These are phyloP conservation scores for Boechera retrofracta DNA, from an alignment of 345 rosid species.

Conservation along the genomic window DNA sequence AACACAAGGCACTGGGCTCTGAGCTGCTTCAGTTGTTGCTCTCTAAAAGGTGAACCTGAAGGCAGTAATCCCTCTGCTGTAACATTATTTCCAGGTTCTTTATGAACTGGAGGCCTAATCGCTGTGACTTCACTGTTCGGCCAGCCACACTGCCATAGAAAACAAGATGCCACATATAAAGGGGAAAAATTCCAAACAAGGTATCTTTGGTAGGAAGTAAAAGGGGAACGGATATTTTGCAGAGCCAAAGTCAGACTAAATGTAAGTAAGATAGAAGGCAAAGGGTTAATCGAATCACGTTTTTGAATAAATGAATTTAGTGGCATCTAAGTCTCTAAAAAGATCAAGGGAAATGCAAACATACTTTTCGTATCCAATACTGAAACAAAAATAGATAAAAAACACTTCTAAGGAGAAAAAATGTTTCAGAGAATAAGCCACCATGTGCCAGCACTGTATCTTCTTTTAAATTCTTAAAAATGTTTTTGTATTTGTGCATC, in stretches of 20 bases:
- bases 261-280: not conserved
- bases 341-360: conserved; percentile 1
- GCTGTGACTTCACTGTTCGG: conserved; percentile 55
- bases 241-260: not conserved
- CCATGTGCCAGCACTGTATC: not conserved
- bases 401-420: not conserved
- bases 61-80: conserved; percentile 50
- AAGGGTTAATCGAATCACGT: not conserved
- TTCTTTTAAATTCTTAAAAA: not conserved
- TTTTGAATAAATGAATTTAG: not conserved
- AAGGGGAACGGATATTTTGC: not conserved
- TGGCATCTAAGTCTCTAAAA: conserved; percentile 1
- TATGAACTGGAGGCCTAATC: conserved; percentile 54
- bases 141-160: conserved; percentile 55
- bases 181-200: not conserved
- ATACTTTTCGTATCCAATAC: not conserved
- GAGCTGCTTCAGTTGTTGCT: conserved; percentile 90
- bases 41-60: conserved; percentile 77
- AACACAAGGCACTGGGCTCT: conserved; percentile 98
- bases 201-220: conserved; percentile 4
- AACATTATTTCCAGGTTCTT: conserved; percentile 70
- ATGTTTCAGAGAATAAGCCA: conserved; percentile 4
- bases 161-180: not conserved
- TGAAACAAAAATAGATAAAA: conserved; percentile 8
- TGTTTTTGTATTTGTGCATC: conserved; percentile 4